Percentiles rank a stretch among this genome's conserved stretches.
These are phyloP conservation scores for Entelexis sorbosivorans DNA, from an alignment of 1,139 yeast species.

Conservation along the genomic window DNA sequence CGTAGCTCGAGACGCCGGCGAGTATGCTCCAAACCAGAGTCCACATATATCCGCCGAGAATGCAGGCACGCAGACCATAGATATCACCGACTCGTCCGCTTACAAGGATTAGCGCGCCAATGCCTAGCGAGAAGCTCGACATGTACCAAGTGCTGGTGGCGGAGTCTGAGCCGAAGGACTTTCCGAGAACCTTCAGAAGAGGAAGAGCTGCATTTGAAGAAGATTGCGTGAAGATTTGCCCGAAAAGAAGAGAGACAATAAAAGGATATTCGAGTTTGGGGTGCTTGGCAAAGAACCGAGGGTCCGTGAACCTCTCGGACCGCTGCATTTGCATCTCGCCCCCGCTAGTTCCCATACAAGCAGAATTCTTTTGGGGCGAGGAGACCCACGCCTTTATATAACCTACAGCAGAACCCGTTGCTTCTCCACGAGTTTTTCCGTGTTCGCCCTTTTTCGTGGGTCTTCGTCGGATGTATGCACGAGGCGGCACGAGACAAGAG, in stretches of 20 bases:
- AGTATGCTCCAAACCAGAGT: slow-evolving; percentile 41
- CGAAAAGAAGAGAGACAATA: slow-evolving; percentile 22
- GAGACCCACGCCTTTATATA: neutral
- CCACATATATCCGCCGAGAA: slow-evolving; percentile 41
- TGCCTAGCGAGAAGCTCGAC: slow-evolving; percentile 48
- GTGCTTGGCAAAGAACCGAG: slow-evolving; percentile 18
- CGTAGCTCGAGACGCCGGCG: slow-evolving; percentile 42
- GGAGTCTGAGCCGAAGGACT: slow-evolving; percentile 33
- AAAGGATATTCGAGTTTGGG: slow-evolving; percentile 20
- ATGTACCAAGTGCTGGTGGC: slow-evolving; percentile 48
- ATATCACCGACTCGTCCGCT: slow-evolving; percentile 57
- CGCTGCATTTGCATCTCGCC: slow-evolving; percentile 12
- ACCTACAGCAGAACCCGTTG: neutral
- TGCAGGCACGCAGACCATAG: slow-evolving; percentile 45
- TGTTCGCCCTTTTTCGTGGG: neutral
- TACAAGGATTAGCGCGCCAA: slow-evolving; percentile 50
- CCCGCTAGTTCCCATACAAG: neutral
- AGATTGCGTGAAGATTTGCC: slow-evolving; percentile 47
- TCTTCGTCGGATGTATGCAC: neutral
- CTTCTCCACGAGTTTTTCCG: neutral
- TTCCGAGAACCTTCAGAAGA: slow-evolving; percentile 34
- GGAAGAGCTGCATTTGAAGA: slow-evolving; percentile 40
- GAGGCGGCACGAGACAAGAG: slow-evolving; percentile 1
- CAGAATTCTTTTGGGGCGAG: neutral
- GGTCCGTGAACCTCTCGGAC: slow-evolving; percentile 19